Evolutionary conservation across 805 yeast genomes (phyloP).

Genomic region (Metschnikowia orientalis): DNA sequence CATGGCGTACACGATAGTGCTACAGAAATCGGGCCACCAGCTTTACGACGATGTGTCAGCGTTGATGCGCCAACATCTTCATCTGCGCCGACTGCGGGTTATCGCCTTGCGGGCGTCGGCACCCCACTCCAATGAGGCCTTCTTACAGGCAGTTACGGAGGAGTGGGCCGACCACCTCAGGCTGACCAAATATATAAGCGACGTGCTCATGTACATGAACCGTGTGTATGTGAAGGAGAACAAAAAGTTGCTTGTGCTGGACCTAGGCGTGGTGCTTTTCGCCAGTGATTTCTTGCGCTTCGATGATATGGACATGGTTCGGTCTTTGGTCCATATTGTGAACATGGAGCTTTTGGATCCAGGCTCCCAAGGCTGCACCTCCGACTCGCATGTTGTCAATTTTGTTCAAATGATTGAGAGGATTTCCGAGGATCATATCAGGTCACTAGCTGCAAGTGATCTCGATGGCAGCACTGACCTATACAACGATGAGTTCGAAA

Average conservation of each 20-base stretch:
- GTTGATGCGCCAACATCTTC: constrained; percentile 46
- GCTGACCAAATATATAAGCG: constrained; percentile 74
- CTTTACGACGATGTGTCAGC: constrained; percentile 58
- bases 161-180: constrained; percentile 73
- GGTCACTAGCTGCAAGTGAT: constrained; percentile 20
- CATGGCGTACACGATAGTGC: constrained; percentile 70
- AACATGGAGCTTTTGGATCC: no score
- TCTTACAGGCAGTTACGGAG: constrained; percentile 32
- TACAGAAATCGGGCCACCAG: constrained; percentile 61
- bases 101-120: constrained; percentile 16
- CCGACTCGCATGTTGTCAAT: constrained; percentile 56
- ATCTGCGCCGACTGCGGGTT: constrained; percentile 18
- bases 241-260: constrained; percentile 61
- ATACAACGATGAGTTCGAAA: constrained; percentile 64
- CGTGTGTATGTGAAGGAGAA: constrained; percentile 75
- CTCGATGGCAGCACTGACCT: constrained; percentile 40
- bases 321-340: constrained; percentile 44
- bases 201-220: constrained; percentile 81
- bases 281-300: constrained; percentile 54
- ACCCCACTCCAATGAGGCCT: constrained; percentile 24
- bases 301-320: constrained; percentile 48
- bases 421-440: constrained; percentile 37
- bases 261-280: constrained; percentile 67
- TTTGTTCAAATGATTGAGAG: constrained; percentile 69
- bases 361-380: constrained; percentile 49